These are phyloP conservation scores for Sutorius australiensis DNA, from an alignment of 768 basidiomycete genomes.

Conservation along the genomic window DNA sequence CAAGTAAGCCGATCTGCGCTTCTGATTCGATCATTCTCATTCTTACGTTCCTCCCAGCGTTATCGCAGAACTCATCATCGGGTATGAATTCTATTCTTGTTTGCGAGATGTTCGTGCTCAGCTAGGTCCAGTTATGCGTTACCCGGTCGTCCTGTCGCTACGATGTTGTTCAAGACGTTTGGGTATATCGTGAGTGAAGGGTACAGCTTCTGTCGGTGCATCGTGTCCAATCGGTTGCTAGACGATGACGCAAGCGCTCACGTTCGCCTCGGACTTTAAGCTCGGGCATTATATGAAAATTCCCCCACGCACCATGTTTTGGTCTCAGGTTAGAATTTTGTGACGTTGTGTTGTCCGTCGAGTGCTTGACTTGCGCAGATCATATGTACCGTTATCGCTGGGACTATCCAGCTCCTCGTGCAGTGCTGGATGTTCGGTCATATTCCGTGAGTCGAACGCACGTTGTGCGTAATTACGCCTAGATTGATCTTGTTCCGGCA, in stretches of 20 bases:
- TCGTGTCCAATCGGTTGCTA: slow-evolving; percentile 1
- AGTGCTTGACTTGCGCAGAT: slow-evolving; percentile 35
- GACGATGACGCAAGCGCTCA: slow-evolving; percentile 46
- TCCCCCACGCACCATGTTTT: slow-evolving; percentile 72
- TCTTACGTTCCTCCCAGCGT: slow-evolving; percentile 38
- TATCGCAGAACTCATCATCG: slow-evolving; percentile 77
- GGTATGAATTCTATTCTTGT: slow-evolving; percentile 25
- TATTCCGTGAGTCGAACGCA: slow-evolving; percentile 42
- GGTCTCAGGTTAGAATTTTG: slow-evolving; percentile 45
- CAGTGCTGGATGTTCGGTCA: slow-evolving; percentile 68
- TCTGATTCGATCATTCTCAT: background rate
- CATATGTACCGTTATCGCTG: slow-evolving; percentile 61
- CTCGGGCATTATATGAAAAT: slow-evolving; percentile 66
- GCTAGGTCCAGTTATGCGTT: slow-evolving; percentile 46
- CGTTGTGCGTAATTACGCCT: background rate
- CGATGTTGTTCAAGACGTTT: slow-evolving; percentile 86
- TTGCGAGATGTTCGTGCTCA: background rate
- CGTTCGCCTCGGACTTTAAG: slow-evolving; percentile 75
- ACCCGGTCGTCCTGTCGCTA: slow-evolving; percentile 74
- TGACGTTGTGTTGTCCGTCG: background rate
- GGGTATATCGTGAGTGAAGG: slow-evolving; percentile 53
- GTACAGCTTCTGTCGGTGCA: background rate
- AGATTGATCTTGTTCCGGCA: slow-evolving; percentile 14
- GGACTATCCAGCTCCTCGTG: slow-evolving; percentile 71
- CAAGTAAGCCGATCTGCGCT: slow-evolving; percentile 32